These are phyloP conservation scores for Carpinus fangiana DNA, from an alignment of 306 rosid genomes.

Conservation along the genomic window DNA sequence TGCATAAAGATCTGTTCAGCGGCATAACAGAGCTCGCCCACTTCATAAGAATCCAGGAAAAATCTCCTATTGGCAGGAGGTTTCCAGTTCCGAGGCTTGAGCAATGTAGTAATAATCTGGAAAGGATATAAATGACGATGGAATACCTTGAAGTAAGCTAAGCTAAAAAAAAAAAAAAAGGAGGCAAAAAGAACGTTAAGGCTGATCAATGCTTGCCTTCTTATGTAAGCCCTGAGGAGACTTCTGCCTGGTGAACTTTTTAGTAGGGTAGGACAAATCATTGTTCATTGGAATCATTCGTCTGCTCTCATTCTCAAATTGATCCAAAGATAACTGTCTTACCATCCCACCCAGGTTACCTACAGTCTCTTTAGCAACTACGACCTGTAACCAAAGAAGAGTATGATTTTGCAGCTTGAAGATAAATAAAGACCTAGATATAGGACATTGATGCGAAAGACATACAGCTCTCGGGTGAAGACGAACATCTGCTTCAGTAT, in stretches of 20 bases:
- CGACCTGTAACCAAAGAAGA: constrained; percentile 67
- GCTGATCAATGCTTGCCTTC: constrained; percentile 61
- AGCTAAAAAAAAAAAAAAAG: constrained; percentile 7
- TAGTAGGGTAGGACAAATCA: constrained; percentile 69
- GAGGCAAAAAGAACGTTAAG: constrained; percentile 10
- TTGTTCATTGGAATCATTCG: constrained; percentile 90
- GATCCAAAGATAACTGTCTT: constrained; percentile 95
- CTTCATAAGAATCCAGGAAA: constrained; percentile 98
- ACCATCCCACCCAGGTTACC: constrained; percentile 99
- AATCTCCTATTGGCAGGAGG: constrained; percentile 87
- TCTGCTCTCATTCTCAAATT: constrained; percentile 99
- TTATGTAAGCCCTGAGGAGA: constrained; percentile 97
- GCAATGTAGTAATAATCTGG: constrained; percentile 84
- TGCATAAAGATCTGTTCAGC: constrained; percentile 99
- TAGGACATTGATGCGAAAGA: constrained; percentile 26
- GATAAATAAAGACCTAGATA: constrained; percentile 13
- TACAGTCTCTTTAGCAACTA: constrained; percentile 96
- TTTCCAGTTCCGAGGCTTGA: constrained; percentile 98
- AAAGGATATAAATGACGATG: constrained; percentile 23
- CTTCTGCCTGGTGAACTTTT: constrained; percentile 87
- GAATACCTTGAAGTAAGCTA: constrained; percentile 22
- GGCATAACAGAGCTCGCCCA: constrained; percentile 98
- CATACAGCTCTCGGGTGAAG: constrained; percentile 99
- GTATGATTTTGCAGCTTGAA: constrained; percentile 35
- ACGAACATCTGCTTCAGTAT: constrained; percentile 90